These are phyloP conservation scores for Claviceps pusilla DNA, from an alignment of 2,329 filamentous ascomycete species.

Conservation along the genomic window DNA sequence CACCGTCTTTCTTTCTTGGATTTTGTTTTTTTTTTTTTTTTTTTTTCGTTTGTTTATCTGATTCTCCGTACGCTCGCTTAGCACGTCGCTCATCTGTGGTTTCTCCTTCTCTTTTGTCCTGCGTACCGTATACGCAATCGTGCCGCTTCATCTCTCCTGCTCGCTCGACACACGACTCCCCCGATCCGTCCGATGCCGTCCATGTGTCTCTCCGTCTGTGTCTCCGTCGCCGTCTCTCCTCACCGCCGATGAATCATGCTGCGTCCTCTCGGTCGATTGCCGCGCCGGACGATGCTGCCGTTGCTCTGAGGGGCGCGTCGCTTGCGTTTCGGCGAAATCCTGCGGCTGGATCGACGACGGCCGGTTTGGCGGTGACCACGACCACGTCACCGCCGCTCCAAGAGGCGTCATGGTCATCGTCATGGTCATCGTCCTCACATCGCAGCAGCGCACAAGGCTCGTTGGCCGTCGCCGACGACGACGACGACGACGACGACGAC, in stretches of 20 bases:
- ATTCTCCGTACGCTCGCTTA: too few relatives aligned
- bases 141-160: too few relatives aligned
- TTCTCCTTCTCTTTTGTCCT: too few relatives aligned
- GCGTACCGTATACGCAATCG: too few relatives aligned
- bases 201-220: conserved; percentile 6
- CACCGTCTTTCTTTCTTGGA: too few relatives aligned
- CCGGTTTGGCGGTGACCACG: background rate
- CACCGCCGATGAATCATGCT: conserved; percentile 21
- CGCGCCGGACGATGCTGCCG: conserved; percentile 23
- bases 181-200: background rate
- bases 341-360: background rate
- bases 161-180: background rate
- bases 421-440: conserved; percentile 1
- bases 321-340: conserved; percentile 34
- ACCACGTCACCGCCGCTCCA: too few relatives aligned
- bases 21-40: too few relatives aligned
- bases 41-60: too few relatives aligned
- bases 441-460: conserved; percentile 9
- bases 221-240: conserved; percentile 1
- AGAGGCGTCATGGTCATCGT: background rate
- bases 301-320: conserved; percentile 37
- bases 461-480: conserved; percentile 19
- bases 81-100: too few relatives aligned
- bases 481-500: conserved; percentile 15
- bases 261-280: conserved; percentile 14